phyloP scores from a whole-genome alignment of 106 monocot species.

The Dendrobium huoshanense region DNA sequence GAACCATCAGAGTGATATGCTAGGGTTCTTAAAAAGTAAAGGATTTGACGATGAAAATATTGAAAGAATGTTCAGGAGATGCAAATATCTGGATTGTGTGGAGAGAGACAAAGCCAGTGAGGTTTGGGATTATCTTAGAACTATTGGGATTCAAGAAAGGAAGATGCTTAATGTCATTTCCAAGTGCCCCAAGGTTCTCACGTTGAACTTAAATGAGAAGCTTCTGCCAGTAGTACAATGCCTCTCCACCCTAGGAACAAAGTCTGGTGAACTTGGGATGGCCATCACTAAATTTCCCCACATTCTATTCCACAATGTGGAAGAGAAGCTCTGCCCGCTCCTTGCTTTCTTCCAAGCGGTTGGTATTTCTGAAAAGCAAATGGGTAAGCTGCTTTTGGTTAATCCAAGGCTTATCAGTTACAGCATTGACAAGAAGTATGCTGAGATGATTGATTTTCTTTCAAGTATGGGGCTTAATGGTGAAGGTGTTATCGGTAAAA shows the following conservation, averaged over 20 bases:
- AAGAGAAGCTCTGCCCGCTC: conserved; percentile 90
- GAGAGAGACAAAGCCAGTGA: conserved; percentile 24
- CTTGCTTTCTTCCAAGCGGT: conserved; percentile 78
- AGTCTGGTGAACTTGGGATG: conserved; percentile 48
- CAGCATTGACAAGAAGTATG: conserved; percentile 71
- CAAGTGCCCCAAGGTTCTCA: conserved; percentile 81
- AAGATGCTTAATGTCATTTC: conserved; percentile 64
- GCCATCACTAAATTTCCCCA: conserved; percentile 78
- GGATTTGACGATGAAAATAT: conserved; percentile 49
- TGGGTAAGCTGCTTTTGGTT: conserved; percentile 54
- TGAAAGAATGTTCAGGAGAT: conserved; percentile 35
- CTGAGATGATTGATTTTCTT: conserved; percentile 51
- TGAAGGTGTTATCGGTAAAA: conserved; percentile 50
- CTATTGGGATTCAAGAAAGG: conserved; percentile 65
- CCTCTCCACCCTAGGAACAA: conserved; percentile 54
- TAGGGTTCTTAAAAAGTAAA: conserved; percentile 56
- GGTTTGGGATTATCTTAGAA: conserved; percentile 67
- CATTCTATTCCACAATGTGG: conserved; percentile 71
- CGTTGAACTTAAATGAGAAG: conserved; percentile 48
- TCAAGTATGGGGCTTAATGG: conserved; percentile 36
- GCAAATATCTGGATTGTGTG: conserved; percentile 35
- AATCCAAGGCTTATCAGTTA: conserved; percentile 92
- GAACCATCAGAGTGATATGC: conserved; percentile 17
- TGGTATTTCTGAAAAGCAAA: conserved; percentile 54
- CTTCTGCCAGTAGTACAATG: conserved; percentile 68